Conservation (phyloP, 2,329 filamentous ascomycete genomes). For the Diaporthe caulivora region DNA sequence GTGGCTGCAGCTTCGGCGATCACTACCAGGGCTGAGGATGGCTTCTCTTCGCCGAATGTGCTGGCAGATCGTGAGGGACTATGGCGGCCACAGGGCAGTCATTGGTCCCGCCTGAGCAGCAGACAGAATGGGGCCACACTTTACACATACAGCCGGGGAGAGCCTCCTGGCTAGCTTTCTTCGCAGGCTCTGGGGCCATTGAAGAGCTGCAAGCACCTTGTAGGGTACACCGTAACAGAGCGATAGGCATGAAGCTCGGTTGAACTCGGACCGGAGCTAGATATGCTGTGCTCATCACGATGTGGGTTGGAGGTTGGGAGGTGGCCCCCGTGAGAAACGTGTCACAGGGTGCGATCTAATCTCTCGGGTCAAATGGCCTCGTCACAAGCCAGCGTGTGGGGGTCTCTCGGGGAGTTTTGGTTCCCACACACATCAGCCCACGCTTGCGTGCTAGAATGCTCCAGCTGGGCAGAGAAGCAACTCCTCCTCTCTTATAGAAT, state of each 20-base stretch:
- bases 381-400: slow-evolving; percentile 9
- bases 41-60: not conserved
- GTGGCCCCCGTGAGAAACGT: not conserved
- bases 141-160: no score
- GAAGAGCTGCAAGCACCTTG: no score
- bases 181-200: no score
- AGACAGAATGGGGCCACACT: not conserved
- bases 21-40: not conserved
- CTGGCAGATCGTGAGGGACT: not conserved
- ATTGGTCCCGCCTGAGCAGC: not conserved
- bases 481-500: not conserved
- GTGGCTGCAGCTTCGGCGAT: no score
- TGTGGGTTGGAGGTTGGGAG: not conserved
- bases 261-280: no score
- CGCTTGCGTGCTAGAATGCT: not conserved
- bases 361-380: slow-evolving; percentile 5
- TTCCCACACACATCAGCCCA: not conserved
- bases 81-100: not conserved
- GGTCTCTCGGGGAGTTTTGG: not conserved
- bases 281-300: not conserved
- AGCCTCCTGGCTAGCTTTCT: no score
- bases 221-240: no score
- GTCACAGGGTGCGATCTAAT: not conserved
- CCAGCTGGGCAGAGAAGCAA: not conserved
- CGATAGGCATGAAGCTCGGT: no score